Evolutionary conservation across 2,329 filamentous ascomycete species (phyloP), one percentile per base, ranked within the genome.

Genomic region (Cercospora citrullina): DNA sequence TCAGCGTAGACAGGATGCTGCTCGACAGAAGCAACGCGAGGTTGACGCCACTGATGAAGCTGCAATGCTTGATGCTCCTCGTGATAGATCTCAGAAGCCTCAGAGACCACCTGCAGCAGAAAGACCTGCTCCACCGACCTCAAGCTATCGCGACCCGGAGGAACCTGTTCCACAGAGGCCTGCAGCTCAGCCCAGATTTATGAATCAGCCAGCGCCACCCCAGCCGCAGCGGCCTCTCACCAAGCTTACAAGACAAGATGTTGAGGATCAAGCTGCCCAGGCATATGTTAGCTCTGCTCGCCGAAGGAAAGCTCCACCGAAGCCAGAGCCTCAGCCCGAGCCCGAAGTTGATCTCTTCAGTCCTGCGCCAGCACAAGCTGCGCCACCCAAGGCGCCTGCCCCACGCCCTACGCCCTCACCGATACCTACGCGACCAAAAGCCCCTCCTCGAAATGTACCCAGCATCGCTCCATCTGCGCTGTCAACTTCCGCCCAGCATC

Each of bases 231-330:
- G 82, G n/a, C 81, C 82, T 23, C 66, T 78, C 68, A 65, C 84
- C 85, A 89, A 90, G 64, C 83, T 97, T 12, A 91, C 86, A 68
- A 89, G 91, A 72, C 87, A 93, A 75, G 87, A 87, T 0, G 85
- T 90, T 10, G 93, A 97, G 76, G 91, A 96, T 70, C 90, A 97
- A 77, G 89, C 87, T 60, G 86, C 91, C 14, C 89, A 96, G 73
- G 91, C 90, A 31, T 97, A 98, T 78, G 86, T 97, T 65, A 97
- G 94, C 77, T 92, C 93, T 60, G 91, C 91, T 23, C 87, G 93
- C 72, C 87, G 93, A 75, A 94, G 90, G 79, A 92, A 90, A 78
- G 79, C 87, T 2, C 84, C 86, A 9, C 85, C 82, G n/a, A 70
- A 74, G 42, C 73, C 75, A 8, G 72, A 74, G 62, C 68, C 75